phyloP scores from a whole-genome alignment of 179 eudicot genomes.

The Corrigiola litoralis region DNA sequence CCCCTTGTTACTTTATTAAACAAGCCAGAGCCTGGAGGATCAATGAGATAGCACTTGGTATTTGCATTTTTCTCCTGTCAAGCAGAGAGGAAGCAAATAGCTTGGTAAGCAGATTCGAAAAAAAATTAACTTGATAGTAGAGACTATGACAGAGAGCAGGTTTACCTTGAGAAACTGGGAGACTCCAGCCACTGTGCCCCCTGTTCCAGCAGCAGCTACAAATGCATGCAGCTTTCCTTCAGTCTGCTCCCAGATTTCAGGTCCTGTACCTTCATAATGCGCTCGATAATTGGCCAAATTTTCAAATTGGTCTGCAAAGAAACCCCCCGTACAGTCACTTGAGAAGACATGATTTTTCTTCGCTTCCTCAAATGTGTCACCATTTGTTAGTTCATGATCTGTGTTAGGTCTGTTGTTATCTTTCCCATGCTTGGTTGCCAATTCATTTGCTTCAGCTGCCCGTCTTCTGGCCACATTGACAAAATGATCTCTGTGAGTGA shows the following conservation, averaged over 20 bases:
- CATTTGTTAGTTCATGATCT: conserved; percentile 29
- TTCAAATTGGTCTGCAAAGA: conserved; percentile 95
- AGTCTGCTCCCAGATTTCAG: conserved; percentile 93
- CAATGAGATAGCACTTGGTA: conserved; percentile 73
- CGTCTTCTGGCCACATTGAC: conserved; percentile 90
- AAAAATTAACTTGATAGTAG: no score
- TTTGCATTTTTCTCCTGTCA: conserved; percentile 64
- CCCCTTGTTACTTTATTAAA: conserved; percentile 92
- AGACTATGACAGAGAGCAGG: neutral
- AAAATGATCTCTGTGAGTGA: conserved; percentile 85
- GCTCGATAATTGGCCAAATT: conserved; percentile 87
- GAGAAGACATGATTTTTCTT: conserved; percentile 32
- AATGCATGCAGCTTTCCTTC: conserved; percentile 76
- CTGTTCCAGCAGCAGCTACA: conserved; percentile 95
- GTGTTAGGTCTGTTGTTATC: conserved; percentile 14
- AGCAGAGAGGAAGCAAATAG: conserved; percentile 2
- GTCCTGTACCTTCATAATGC: conserved; percentile 90
- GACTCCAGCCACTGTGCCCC: conserved; percentile 88
- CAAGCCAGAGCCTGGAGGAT: conserved; percentile 96
- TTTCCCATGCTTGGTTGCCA: conserved; percentile 34
- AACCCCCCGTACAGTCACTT: conserved; percentile 72
- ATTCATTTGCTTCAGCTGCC: conserved; percentile 75
- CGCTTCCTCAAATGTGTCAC: conserved; percentile 24
- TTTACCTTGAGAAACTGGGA: conserved; percentile 77
- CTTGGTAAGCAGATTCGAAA: neutral